Base-by-base conservation (phyloP, 148 eudicot genomes). In the Fagopyrum esculentum region DNA sequence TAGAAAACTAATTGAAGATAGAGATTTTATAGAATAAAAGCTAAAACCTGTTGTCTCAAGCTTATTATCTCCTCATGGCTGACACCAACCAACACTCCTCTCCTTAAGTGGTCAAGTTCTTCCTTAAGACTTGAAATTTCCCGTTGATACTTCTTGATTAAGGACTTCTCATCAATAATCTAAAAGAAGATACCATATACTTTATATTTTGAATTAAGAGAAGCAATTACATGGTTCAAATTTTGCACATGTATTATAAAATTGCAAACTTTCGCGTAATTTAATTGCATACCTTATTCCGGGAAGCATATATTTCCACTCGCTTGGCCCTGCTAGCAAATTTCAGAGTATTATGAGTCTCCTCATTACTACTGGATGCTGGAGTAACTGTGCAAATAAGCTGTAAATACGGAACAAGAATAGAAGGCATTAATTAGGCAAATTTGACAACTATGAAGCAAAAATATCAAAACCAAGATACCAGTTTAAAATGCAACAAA, bases 311-410 rank as follows among this genome's bases (percentile, higher is more conserved):
- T 47, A 91, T 85, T 75, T 91, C 96, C 68, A 91, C 96, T 81
- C 80, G 87, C 83, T 91, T 91, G 79, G 88, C 84, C 71, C 96
- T 86, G 77, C 83, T 85, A 8, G 93, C 96, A 80, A 91, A 91
- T 77, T 91, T 91, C 68, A 91, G 83, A 26, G 96, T 91, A 78
- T 91, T 91, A 77, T 89, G 96, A 74, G 96, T 91, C 80, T 91
- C 96, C 83, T 91, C 96, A 54, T 80, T 86, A 61, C 86, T 83
- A 77, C 93, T 87, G 77, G 96, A 91, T 56, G 96, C 89, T 77
- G 96, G 96, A 50, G 96, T 91, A 72, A 91, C 89, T 6, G 87
- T 91, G 86, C 96, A 89, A 72, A 91, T 91, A 84, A 91, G 96
- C 96, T 91, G 73, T 80, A 77, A 29, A 68, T 81, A 69, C 30